phyloP scores from a whole-genome alignment of 805 yeast genomes.

The Candida maris region DNA sequence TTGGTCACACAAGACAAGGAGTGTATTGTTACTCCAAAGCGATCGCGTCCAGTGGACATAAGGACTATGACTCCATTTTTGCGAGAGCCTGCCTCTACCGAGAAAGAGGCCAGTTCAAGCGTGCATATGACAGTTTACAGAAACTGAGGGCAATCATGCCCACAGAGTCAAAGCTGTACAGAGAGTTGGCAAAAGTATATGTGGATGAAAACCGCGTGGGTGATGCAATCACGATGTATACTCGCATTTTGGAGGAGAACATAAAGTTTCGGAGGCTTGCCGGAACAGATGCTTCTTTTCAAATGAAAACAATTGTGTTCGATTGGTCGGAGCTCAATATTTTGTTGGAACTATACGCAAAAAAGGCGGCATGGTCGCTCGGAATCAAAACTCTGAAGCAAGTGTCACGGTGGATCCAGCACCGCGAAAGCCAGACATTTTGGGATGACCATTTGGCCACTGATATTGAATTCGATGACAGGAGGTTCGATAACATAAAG shows the following conservation, averaged over 20 bases:
- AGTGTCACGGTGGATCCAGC: constrained; percentile 80
- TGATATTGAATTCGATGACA: constrained; percentile 81
- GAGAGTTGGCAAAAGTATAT: constrained; percentile 54
- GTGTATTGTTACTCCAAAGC: constrained; percentile 73
- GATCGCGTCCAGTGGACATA: constrained; percentile 40
- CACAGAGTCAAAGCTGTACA: constrained; percentile 51
- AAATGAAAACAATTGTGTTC: constrained; percentile 47
- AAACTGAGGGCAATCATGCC: constrained; percentile 56
- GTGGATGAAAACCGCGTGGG: constrained; percentile 56
- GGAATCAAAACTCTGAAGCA: constrained; percentile 65
- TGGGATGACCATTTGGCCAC: constrained; percentile 58
- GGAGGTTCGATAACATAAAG: constrained; percentile 49
- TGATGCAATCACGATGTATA: constrained; percentile 73
- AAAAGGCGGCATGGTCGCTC: constrained; percentile 57
- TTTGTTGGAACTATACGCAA: constrained; percentile 72
- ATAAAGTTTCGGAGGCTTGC: constrained; percentile 35
- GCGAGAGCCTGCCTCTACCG: constrained; percentile 66
- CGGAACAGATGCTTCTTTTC: constrained; percentile 20
- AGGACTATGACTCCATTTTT: constrained; percentile 52
- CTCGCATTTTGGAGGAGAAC: constrained; percentile 59
- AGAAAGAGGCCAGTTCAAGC: constrained; percentile 59
- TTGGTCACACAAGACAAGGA: constrained; percentile 73
- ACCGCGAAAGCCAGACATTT: constrained; percentile 57
- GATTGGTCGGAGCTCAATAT: constrained; percentile 90
- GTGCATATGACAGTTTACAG: constrained; percentile 73